Percentiles rank a stretch among this genome's conserved stretches.
phyloP scores from a whole-genome alignment of 495 filamentous ascomycete species.

The Penicillium argentinense region DNA sequence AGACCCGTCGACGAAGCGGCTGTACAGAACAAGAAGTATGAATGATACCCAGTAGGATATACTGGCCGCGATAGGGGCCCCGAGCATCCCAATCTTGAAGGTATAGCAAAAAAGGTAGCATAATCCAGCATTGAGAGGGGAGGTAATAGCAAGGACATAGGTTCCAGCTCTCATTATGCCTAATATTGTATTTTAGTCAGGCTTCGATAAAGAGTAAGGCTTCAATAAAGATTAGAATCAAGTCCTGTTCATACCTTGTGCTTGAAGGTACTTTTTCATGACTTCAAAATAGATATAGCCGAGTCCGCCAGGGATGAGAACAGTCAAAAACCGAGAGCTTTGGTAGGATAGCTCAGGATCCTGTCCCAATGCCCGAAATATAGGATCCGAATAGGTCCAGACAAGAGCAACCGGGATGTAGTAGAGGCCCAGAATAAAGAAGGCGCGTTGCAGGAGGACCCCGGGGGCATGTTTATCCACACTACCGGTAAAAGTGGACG shows the following conservation, averaged over 20 bases:
- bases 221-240: too few relatives aligned
- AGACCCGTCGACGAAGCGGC: constrained; percentile 68
- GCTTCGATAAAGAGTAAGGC: too few relatives aligned
- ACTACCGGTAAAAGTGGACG: constrained; percentile 83
- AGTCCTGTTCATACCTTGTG: constrained; percentile 83
- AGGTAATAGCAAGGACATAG: constrained; percentile 81
- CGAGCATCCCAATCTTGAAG: constrained; percentile 68
- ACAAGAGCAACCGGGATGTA: constrained; percentile 74
- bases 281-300: constrained; percentile 91
- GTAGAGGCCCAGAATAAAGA: constrained; percentile 70
- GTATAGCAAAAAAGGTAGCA: constrained; percentile 81
- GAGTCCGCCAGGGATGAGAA: constrained; percentile 79
- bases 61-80: constrained; percentile 80
- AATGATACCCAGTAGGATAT: constrained; percentile 90
- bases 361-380: constrained; percentile 79
- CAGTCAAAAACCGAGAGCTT: constrained; percentile 72
- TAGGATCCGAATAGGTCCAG: constrained; percentile 74
- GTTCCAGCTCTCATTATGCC: constrained; percentile 87
- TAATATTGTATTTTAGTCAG: too few relatives aligned
- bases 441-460: constrained; percentile 75
- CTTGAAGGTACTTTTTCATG: constrained; percentile 91
- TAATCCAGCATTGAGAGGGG: constrained; percentile 71
- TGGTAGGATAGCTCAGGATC: constrained; percentile 74
- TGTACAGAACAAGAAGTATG: constrained; percentile 71
- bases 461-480: constrained; percentile 80